These are phyloP conservation scores for Ustilago crameri DNA, from an alignment of 1,284 basidiomycete genomes.

Conservation along the genomic window DNA sequence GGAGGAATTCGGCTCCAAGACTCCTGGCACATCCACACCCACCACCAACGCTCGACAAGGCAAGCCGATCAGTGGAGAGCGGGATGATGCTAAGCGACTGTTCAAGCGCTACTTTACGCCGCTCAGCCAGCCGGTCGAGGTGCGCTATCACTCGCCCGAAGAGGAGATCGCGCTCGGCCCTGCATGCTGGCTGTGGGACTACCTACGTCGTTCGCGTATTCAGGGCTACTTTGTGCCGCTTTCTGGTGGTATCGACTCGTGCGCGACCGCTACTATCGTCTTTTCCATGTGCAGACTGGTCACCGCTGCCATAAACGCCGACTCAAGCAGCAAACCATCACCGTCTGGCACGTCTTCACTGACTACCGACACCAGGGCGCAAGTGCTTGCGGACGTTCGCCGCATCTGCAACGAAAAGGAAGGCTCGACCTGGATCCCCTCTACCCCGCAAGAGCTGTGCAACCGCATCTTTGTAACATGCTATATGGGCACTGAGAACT, in stretches of 20 bases:
- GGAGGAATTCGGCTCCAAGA: slow-evolving; percentile 60
- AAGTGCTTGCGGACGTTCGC: slow-evolving; percentile 90
- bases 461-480: slow-evolving; percentile 93
- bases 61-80: neutral
- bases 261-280: slow-evolving; percentile 93
- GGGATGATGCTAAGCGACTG: slow-evolving; percentile 17
- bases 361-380: slow-evolving; percentile 73
- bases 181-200: slow-evolving; percentile 99
- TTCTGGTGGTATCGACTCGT: slow-evolving; percentile 97
- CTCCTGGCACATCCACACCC: slow-evolving; percentile 35
- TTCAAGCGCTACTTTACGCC: slow-evolving; percentile 40
- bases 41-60: neutral
- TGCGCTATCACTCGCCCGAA: slow-evolving; percentile 86
- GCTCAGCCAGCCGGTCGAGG: slow-evolving; percentile 69
- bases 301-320: slow-evolving; percentile 73
- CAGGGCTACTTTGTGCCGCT: slow-evolving; percentile 97
- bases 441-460: slow-evolving; percentile 86
- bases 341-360: slow-evolving; percentile 11
- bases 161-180: slow-evolving; percentile 99
- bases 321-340: neutral
- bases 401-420: slow-evolving; percentile 86
- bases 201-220: slow-evolving; percentile 88
- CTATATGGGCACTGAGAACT: slow-evolving; percentile 99
- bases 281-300: slow-evolving; percentile 96
- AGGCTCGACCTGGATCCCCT: slow-evolving; percentile 82